phyloP scores from a whole-genome alignment of 2,329 filamentous ascomycete species.

The Emmonsiellopsis sp. region DNA sequence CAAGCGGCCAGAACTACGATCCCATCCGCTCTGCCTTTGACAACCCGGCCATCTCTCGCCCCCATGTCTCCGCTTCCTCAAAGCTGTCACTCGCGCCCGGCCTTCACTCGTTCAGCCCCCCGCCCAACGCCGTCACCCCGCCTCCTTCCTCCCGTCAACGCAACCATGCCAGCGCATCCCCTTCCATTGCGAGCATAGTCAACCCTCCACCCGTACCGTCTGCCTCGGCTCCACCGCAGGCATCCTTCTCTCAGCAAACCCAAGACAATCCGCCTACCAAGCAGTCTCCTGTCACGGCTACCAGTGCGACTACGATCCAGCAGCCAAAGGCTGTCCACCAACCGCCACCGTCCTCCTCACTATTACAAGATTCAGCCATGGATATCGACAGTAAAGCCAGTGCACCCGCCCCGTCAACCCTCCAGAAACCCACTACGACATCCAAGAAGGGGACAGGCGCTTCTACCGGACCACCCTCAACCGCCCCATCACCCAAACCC shows the following conservation, averaged over 20 bases:
- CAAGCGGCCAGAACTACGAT: conserved; percentile 78
- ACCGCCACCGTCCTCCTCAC: conserved; percentile 2
- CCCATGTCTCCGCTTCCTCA: conserved; percentile 27
- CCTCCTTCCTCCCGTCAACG: conserved; percentile 37
- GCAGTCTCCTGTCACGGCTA: conserved; percentile 14
- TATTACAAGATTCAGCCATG: conserved; percentile 20
- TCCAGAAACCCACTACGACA: conserved; percentile 23
- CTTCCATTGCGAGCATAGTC: conserved; percentile 83
- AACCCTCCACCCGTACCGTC: conserved; percentile 50
- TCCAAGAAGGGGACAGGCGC: conserved; percentile 34
- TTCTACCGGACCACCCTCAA: conserved; percentile 42
- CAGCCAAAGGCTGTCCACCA: conserved; percentile 8
- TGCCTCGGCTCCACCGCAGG: conserved; percentile 22
- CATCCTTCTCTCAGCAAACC: conserved; percentile 6
- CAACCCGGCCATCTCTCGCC: conserved; percentile 27
- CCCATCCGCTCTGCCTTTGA: conserved; percentile 68
- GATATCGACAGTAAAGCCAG: conserved; percentile 23
- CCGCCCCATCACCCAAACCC: conserved; percentile 48
- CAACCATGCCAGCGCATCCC: conserved; percentile 73
- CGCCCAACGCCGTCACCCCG: conserved; percentile 40
- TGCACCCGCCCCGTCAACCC: conserved; percentile 5
- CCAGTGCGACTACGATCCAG: conserved; percentile 10
- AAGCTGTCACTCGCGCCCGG: conserved; percentile 33
- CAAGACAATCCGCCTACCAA: conserved; percentile 8
- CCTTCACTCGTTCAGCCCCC: conserved; percentile 32